phyloP scores from a whole-genome alignment of 2,329 filamentous ascomycete genomes.

The Hysterium pulicare region DNA sequence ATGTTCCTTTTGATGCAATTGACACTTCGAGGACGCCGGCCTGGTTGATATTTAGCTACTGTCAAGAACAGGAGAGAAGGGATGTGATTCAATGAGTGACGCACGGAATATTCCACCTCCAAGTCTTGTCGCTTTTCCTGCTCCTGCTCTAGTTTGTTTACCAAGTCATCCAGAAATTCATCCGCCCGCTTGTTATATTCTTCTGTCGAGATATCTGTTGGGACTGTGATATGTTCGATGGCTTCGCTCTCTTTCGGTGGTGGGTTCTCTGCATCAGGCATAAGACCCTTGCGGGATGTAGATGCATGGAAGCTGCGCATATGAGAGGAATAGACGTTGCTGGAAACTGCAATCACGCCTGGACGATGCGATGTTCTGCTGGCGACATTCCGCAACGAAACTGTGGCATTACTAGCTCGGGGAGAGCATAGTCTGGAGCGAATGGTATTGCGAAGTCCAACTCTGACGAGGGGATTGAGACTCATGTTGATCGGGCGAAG shows the following conservation, averaged over 20 bases:
- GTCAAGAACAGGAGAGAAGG: background rate
- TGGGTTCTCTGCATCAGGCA: conserved; percentile 45
- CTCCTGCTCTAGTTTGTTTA: conserved; percentile 63
- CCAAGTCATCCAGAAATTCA: conserved; percentile 63
- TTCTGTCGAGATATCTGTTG: conserved; percentile 64
- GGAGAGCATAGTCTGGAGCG: conserved; percentile 18
- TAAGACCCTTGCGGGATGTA: conserved; percentile 31
- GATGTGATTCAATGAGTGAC: conserved; percentile 37
- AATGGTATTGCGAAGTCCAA: conserved; percentile 20
- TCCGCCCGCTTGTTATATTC: conserved; percentile 79
- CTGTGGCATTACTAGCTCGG: background rate
- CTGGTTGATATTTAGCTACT: conserved; percentile 46
- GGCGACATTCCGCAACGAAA: background rate
- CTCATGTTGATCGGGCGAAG: conserved; percentile 1
- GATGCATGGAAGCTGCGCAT: conserved; percentile 27
- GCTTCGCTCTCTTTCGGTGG: conserved; percentile 32
- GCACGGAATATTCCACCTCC: conserved; percentile 85
- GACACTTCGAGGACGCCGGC: conserved; percentile 79
- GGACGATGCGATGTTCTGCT: background rate
- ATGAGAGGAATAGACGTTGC: background rate
- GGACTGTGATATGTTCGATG: conserved; percentile 42
- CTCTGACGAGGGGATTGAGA: background rate
- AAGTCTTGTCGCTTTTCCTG: conserved; percentile 72
- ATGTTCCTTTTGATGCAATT: conserved; percentile 69
- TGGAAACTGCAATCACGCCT: background rate